A percentile compares a stretch with the other conserved stretches of the same genome.
phyloP scores from a whole-genome alignment of 495 filamentous ascomycete species.

The Aspergillus baeticus region DNA sequence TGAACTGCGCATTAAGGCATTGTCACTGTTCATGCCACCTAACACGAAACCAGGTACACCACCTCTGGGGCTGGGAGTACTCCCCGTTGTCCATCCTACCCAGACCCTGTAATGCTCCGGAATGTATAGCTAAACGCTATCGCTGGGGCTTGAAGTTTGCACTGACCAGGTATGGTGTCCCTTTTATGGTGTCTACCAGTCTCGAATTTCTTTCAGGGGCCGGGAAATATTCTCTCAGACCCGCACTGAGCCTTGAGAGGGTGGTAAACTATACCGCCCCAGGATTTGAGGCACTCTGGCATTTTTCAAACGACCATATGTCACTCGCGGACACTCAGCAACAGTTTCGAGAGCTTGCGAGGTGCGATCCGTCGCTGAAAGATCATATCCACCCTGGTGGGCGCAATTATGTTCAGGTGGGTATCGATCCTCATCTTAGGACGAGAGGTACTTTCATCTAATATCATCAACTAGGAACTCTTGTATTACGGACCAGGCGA shows the following conservation, averaged over 20 bases:
- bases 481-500: background rate
- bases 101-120: background rate
- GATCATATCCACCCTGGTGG: background rate
- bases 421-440: background rate
- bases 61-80: background rate
- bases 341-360: background rate
- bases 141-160: background rate
- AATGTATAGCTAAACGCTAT: background rate
- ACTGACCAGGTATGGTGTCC: background rate
- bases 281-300: background rate
- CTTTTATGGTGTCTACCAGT: background rate
- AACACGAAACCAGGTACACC: background rate
- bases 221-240: background rate
- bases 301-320: background rate
- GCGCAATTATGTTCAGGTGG: background rate
- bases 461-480: no score
- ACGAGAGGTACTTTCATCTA: no score
- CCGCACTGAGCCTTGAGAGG: background rate
- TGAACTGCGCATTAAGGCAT: background rate
- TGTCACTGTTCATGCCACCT: constrained; percentile 3
- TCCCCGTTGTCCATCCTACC: background rate
- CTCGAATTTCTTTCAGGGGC: background rate
- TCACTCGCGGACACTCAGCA: background rate
- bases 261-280: background rate
- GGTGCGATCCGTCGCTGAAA: background rate